Conservation (phyloP, 208 protist species). For the Wallacemonas sp. region DNA sequence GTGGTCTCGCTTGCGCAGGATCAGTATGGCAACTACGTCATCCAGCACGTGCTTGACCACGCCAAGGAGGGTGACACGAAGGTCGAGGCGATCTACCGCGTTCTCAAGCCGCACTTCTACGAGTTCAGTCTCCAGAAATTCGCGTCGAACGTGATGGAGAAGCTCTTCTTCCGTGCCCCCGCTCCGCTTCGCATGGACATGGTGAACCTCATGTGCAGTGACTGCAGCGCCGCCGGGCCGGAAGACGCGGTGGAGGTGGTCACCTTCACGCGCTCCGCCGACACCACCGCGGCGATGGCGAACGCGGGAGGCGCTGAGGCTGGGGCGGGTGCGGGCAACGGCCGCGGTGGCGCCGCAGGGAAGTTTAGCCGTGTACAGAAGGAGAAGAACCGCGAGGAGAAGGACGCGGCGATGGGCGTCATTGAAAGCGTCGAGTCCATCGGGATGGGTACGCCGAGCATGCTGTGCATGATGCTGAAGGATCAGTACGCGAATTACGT, state of each 20-base stretch:
- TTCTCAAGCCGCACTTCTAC: slow-evolving; percentile 77
- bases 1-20: slow-evolving; percentile 91
- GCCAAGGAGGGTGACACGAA: slow-evolving; percentile 81
- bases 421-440: slow-evolving; percentile 48
- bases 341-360: neutral
- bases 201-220: slow-evolving; percentile 85
- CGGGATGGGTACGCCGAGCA: slow-evolving; percentile 53
- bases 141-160: slow-evolving; percentile 99
- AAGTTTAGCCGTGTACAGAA: slow-evolving; percentile 43
- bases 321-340: slow-evolving; percentile 2
- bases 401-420: slow-evolving; percentile 73
- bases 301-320: slow-evolving; percentile 45
- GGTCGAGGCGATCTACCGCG: slow-evolving; percentile 76
- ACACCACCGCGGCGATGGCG: slow-evolving; percentile 47
- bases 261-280: slow-evolving; percentile 50
- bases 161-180: slow-evolving; percentile 88
- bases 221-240: slow-evolving; percentile 13
- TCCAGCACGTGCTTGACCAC: slow-evolving; percentile 97
- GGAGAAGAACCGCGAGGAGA: slow-evolving; percentile 71
- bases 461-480: slow-evolving; percentile 94
- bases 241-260: slow-evolving; percentile 58
- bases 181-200: slow-evolving; percentile 77
- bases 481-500: slow-evolving; percentile 98
- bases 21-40: slow-evolving; percentile 99
- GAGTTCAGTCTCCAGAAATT: slow-evolving; percentile 96